These are phyloP conservation scores for Pseudogymnoascus sp. DNA, from an alignment of 2,329 filamentous ascomycete genomes.

Conservation along the genomic window DNA sequence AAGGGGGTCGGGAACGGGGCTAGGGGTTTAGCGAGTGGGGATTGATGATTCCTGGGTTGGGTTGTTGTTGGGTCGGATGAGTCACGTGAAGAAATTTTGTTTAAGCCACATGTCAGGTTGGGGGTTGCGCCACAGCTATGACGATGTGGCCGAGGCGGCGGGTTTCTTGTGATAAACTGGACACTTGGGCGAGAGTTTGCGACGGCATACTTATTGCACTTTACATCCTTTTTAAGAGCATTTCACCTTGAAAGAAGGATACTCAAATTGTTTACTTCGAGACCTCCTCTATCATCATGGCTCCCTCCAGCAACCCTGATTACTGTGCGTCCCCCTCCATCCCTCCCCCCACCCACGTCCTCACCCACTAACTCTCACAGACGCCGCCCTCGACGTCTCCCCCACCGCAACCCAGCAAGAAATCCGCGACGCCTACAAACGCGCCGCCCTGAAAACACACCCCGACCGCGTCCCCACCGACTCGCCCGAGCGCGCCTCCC, in stretches of 20 bases:
- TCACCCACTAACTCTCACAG: constrained; percentile 33
- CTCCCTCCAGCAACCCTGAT: constrained; percentile 26
- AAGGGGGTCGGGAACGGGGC: not conserved
- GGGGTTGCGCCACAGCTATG: not conserved
- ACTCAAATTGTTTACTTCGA: not conserved
- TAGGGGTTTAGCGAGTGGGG: not conserved
- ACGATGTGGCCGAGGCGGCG: not conserved
- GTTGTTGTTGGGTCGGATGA: not conserved
- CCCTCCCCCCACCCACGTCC: not conserved
- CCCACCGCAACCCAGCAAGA: constrained; percentile 71
- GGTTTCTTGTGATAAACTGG: not conserved
- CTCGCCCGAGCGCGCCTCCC: constrained; percentile 70
- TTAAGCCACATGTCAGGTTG: not conserved
- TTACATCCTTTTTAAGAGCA: not conserved
- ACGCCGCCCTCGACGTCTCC: constrained; percentile 64
- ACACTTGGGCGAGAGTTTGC: not conserved
- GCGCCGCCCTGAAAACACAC: constrained; percentile 83
- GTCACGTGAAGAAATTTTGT: not conserved
- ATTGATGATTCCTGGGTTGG: not conserved
- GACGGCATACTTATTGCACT: not conserved
- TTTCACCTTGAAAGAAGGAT: not conserved
- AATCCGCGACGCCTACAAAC: constrained; percentile 91
- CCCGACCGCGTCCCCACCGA: constrained; percentile 80
- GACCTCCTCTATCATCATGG: constrained; percentile 8
- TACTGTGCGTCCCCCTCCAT: constrained; percentile 31